These are phyloP conservation scores for Termitomyces sp. DNA, from an alignment of 768 basidiomycete species.

Conservation along the genomic window DNA sequence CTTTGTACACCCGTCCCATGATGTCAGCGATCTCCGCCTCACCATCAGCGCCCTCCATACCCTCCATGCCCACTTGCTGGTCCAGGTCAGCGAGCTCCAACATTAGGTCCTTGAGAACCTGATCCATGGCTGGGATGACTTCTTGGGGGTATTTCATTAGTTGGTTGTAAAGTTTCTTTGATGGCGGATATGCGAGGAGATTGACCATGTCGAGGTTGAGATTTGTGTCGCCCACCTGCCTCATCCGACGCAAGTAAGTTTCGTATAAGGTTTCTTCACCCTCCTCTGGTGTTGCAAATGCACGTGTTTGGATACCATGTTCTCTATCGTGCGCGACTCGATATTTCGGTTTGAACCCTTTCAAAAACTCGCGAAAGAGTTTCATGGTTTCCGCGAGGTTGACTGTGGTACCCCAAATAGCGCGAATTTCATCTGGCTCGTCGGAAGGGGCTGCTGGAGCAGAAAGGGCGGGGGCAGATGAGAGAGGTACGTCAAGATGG, in stretches of 20 bases:
- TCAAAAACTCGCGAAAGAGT: conserved; percentile 83
- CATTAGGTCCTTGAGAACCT: conserved; percentile 91
- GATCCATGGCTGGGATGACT: conserved; percentile 96
- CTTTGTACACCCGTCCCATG: conserved; percentile 85
- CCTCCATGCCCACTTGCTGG: conserved; percentile 62
- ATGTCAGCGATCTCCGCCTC: conserved; percentile 89
- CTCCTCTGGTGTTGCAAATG: conserved; percentile 57
- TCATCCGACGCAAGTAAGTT: conserved; percentile 77
- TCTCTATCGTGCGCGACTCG: conserved; percentile 69
- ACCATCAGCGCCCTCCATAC: conserved; percentile 72
- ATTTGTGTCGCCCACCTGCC: conserved; percentile 88
- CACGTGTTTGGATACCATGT: conserved; percentile 47
- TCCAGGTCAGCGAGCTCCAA: conserved; percentile 83
- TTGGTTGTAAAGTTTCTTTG: conserved; percentile 79
- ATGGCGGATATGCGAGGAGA: conserved; percentile 80
- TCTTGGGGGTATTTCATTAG: conserved; percentile 95
- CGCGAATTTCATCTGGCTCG: conserved; percentile 80
- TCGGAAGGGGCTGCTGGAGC: conserved; percentile 61
- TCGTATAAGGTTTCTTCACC: conserved; percentile 76
- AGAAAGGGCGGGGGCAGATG: conserved; percentile 53
- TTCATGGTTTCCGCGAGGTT: conserved; percentile 90
- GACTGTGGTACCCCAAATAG: conserved; percentile 98
- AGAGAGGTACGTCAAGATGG: conserved; percentile 52
- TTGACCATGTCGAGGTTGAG: conserved; percentile 90
- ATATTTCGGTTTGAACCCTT: conserved; percentile 92